Evolutionary conservation across 1,284 basidiomycete species (phyloP).

Genomic region (Clitocybe nebularis): DNA sequence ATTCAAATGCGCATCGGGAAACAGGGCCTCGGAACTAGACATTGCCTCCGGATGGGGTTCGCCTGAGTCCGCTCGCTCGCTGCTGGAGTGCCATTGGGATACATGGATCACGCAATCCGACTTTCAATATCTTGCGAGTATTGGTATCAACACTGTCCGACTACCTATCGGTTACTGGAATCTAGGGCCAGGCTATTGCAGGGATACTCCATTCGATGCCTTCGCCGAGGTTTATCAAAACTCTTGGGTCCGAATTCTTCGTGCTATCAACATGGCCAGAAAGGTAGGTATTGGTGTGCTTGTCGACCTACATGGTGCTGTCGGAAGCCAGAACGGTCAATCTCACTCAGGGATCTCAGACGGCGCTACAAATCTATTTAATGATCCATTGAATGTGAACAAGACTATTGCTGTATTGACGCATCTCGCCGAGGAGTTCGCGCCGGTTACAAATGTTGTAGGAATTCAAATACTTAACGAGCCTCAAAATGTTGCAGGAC

Average conservation of each 20-base stretch:
- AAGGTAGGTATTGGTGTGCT: slow-evolving; percentile 66
- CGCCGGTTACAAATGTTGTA: slow-evolving; percentile 66
- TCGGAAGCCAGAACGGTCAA: slow-evolving; percentile 69
- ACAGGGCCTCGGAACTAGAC: slow-evolving; percentile 52
- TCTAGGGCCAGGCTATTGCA: slow-evolving; percentile 43
- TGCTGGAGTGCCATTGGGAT: slow-evolving; percentile 78
- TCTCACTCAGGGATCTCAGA: slow-evolving; percentile 74
- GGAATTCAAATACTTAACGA: slow-evolving; percentile 80
- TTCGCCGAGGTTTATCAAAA: slow-evolving; percentile 61
- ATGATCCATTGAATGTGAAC: slow-evolving; percentile 43
- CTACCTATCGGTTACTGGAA: slow-evolving; percentile 71
- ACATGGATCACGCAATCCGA: slow-evolving; percentile 68
- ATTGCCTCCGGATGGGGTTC: slow-evolving; percentile 53
- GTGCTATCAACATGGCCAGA: slow-evolving; percentile 68
- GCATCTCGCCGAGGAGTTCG: slow-evolving; percentile 55
- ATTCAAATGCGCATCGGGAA: slow-evolving; percentile 59
- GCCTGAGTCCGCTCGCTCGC: slow-evolving; percentile 39
- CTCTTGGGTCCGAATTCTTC: slow-evolving; percentile 56
- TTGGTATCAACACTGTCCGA: slow-evolving; percentile 73
- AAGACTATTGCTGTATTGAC: slow-evolving; percentile 59
- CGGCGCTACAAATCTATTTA: slow-evolving; percentile 54
- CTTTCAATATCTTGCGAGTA: slow-evolving; percentile 55
- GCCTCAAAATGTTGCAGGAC: slow-evolving; percentile 44
- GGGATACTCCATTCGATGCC: slow-evolving; percentile 54
- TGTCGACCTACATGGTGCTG: slow-evolving; percentile 73